These are phyloP conservation scores for Maudiozyma turicensis DNA, from an alignment of 805 yeast genomes.

Conservation along the genomic window DNA sequence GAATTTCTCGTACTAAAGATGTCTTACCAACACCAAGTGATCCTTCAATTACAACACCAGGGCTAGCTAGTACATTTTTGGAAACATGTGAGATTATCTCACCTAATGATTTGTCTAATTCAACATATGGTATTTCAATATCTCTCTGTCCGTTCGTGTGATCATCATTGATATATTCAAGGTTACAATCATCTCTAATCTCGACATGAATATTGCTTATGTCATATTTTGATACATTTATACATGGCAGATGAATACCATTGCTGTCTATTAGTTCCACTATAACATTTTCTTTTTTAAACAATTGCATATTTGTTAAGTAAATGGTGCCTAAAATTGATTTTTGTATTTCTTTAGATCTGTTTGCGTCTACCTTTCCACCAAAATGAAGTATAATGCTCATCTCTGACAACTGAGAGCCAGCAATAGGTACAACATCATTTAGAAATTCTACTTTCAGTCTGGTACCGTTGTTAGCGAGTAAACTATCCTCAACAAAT, in stretches of 20 bases:
- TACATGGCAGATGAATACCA: constrained; percentile 1
- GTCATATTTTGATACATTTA: background rate
- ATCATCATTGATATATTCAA: background rate
- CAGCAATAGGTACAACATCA: background rate
- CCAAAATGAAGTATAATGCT: background rate
- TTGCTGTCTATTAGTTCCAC: constrained; percentile 8
- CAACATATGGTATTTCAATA: background rate
- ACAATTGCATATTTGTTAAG: constrained; percentile 11
- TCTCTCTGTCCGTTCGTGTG: background rate
- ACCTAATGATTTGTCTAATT: background rate
- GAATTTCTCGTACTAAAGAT: constrained; percentile 37
- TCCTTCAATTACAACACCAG: constrained; percentile 59
- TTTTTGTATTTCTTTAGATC: background rate
- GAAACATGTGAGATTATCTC: constrained; percentile 10
- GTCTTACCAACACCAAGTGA: constrained; percentile 79
- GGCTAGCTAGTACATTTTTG: constrained; percentile 17
- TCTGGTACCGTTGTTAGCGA: constrained; percentile 23
- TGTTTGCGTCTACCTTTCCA: background rate
- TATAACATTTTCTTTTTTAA: constrained; percentile 5
- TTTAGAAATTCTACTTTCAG: constrained; percentile 33
- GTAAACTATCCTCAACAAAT: constrained; percentile 33
- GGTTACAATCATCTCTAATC: background rate
- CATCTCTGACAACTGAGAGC: background rate
- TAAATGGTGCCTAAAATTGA: background rate
- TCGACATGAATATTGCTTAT: background rate